phyloP scores from a whole-genome alignment of 2,329 filamentous ascomycete genomes.

The Penicillium sp. region DNA sequence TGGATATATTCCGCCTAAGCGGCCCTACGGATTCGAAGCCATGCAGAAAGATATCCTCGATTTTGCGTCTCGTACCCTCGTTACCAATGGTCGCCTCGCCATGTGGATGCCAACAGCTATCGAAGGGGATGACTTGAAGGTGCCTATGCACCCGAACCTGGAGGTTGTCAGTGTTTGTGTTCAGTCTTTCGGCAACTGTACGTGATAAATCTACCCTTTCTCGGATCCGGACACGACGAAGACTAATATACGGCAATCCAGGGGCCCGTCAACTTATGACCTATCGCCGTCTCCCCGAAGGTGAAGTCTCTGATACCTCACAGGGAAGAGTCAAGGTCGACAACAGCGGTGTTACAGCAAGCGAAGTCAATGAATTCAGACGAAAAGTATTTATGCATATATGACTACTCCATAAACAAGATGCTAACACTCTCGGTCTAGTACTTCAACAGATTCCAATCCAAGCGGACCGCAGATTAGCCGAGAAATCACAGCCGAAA shows the following conservation, averaged over 20 bases:
- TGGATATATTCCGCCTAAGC: constrained; percentile 81
- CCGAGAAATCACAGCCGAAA: background rate
- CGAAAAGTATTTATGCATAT: constrained; percentile 44
- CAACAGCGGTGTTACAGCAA: constrained; percentile 52
- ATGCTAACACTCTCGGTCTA: constrained; percentile 5
- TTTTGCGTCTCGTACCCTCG: constrained; percentile 74
- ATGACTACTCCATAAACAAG: background rate
- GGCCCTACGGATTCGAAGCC: constrained; percentile 84
- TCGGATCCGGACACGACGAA: background rate
- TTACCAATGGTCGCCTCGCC: constrained; percentile 74
- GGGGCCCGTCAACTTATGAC: constrained; percentile 88
- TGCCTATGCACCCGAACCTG: constrained; percentile 75
- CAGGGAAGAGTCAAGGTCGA: constrained; percentile 36
- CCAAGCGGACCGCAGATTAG: background rate
- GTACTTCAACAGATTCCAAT: constrained; percentile 13
- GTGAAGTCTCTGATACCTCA: constrained; percentile 34
- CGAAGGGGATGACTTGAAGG: constrained; percentile 70
- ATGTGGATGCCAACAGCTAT: constrained; percentile 98
- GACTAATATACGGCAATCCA: constrained; percentile 33
- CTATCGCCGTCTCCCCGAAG: constrained; percentile 70
- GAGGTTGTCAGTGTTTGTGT: constrained; percentile 73
- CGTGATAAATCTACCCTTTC: constrained; percentile 16
- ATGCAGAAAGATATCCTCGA: constrained; percentile 88
- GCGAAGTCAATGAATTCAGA: constrained; percentile 68
- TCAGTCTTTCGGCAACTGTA: constrained; percentile 87